Evolutionary conservation across 805 yeast species (phyloP).

Genomic region (Starmera caribaea): DNA sequence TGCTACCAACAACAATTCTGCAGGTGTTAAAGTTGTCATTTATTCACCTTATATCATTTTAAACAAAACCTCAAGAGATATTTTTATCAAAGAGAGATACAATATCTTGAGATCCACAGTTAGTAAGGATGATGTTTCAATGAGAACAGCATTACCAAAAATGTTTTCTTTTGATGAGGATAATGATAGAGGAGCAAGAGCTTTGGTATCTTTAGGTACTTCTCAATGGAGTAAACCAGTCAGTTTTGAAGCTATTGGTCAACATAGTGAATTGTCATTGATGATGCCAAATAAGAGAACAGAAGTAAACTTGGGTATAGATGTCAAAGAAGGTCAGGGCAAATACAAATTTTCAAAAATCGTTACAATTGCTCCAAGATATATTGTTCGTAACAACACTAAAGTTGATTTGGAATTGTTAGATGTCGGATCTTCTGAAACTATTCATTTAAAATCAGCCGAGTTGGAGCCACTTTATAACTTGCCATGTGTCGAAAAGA

Average conservation of each 20-base stretch:
- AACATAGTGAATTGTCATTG: constrained; percentile 47
- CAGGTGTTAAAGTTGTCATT: constrained; percentile 59
- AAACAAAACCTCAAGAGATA: constrained; percentile 65
- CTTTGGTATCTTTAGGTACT: constrained; percentile 53
- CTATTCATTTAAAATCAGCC: constrained; percentile 35
- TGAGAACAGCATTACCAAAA: constrained; percentile 40
- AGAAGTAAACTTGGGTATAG: constrained; percentile 71
- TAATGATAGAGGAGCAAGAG: constrained; percentile 53
- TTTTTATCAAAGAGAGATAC: constrained; percentile 43
- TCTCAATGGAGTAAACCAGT: constrained; percentile 65
- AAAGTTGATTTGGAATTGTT: constrained; percentile 46
- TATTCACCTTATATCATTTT: constrained; percentile 79
- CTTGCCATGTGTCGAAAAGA: constrained; percentile 44
- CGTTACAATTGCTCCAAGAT: constrained; percentile 76
- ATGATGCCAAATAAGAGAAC: constrained; percentile 38
- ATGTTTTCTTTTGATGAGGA: constrained; percentile 77
- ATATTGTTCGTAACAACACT: constrained; percentile 56
- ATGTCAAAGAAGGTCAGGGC: constrained; percentile 77
- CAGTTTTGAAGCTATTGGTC: constrained; percentile 88
- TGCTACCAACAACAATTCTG: constrained; percentile 35
- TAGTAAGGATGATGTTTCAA: constrained; percentile 16
- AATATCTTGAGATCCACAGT: constrained; percentile 44
- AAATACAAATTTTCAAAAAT: constrained; percentile 69
- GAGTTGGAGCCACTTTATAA: constrained; percentile 52
- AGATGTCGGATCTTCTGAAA: constrained; percentile 56